Evolutionary conservation across 768 basidiomycete species (phyloP).

Genomic region (Cubamyces lactineus): DNA sequence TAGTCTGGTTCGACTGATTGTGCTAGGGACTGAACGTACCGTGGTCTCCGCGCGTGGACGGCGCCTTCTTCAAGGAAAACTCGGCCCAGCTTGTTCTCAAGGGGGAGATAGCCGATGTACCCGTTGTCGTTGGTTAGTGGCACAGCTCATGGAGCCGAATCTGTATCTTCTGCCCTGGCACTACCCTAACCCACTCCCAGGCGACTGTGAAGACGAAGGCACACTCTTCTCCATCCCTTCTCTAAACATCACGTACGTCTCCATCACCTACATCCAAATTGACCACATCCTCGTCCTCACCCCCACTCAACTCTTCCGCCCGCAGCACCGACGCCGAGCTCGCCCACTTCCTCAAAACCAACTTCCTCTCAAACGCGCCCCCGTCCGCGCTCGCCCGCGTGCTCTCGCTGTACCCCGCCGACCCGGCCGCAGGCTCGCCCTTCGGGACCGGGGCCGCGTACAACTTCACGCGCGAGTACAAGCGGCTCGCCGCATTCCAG

Average conservation of each 20-base stretch:
- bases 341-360: conserved; percentile 21
- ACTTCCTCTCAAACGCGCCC: conserved; percentile 31
- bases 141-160: not conserved
- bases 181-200: not conserved
- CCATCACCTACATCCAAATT: not conserved
- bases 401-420: conserved; percentile 30
- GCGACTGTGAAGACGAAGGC: conserved; percentile 56
- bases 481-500: conserved; percentile 34
- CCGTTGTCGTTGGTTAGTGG: conserved; percentile 47
- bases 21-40: conserved; percentile 20
- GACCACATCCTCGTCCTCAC: no score
- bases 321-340: conserved; percentile 31
- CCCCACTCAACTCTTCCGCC: not conserved
- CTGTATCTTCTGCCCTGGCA: no score
- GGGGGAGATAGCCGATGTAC: conserved; percentile 51
- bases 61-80: conserved; percentile 46
- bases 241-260: conserved; percentile 36
- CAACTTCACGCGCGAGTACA: conserved; percentile 45
- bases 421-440: conserved; percentile 52
- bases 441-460: conserved; percentile 52
- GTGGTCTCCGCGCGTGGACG: conserved; percentile 46
- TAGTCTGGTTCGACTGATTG: conserved; percentile 35
- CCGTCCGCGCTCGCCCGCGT: conserved; percentile 23
- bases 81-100: conserved; percentile 43
- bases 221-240: conserved; percentile 41